Conservation (phyloP, 208 protist species). For the Wallacemonas sp. region DNA sequence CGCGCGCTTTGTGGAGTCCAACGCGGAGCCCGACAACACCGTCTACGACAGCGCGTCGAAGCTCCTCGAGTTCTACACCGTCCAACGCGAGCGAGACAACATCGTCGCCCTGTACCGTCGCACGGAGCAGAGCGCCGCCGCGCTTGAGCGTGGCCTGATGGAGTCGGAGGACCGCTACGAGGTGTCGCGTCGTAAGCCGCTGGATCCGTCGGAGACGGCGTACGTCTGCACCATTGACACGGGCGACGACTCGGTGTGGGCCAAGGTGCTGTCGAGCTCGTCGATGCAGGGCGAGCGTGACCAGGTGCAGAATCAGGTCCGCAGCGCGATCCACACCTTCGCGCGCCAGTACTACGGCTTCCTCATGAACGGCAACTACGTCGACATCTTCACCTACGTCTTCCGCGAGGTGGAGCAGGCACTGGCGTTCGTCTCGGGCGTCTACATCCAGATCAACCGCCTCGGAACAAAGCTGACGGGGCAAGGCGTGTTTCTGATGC, state of each 20-base stretch:
- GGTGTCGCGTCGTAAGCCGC: slow-evolving; percentile 42
- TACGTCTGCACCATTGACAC: slow-evolving; percentile 83
- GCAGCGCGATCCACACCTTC: slow-evolving; percentile 35
- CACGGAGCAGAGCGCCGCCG: slow-evolving; percentile 33
- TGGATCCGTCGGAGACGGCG: slow-evolving; percentile 57
- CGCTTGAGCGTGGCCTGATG: slow-evolving; percentile 69
- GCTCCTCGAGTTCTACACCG: slow-evolving; percentile 53
- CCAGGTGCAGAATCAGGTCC: slow-evolving; percentile 4
- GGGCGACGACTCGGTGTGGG: slow-evolving; percentile 66
- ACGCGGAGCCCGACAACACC: slow-evolving; percentile 22
- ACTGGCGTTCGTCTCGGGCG: slow-evolving; percentile 69
- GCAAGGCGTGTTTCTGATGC: slow-evolving; percentile 60
- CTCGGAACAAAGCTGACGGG: slow-evolving; percentile 53
- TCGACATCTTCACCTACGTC: slow-evolving; percentile 80
- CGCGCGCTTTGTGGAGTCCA: slow-evolving; percentile 12
- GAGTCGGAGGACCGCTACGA: slow-evolving; percentile 71
- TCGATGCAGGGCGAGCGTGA: slow-evolving; percentile 12
- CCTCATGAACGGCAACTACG: slow-evolving; percentile 80
- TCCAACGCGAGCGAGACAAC: slow-evolving; percentile 57
- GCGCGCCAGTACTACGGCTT: slow-evolving; percentile 75
- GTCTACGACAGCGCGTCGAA: slow-evolving; percentile 31
- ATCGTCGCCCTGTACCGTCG: slow-evolving; percentile 48
- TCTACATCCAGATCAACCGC: slow-evolving; percentile 74
- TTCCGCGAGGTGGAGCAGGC: slow-evolving; percentile 80
- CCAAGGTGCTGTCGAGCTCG: slow-evolving; percentile 13